These are phyloP conservation scores for Aureobasidium sp. DNA, from an alignment of 2,329 filamentous ascomycete genomes.

Conservation along the genomic window DNA sequence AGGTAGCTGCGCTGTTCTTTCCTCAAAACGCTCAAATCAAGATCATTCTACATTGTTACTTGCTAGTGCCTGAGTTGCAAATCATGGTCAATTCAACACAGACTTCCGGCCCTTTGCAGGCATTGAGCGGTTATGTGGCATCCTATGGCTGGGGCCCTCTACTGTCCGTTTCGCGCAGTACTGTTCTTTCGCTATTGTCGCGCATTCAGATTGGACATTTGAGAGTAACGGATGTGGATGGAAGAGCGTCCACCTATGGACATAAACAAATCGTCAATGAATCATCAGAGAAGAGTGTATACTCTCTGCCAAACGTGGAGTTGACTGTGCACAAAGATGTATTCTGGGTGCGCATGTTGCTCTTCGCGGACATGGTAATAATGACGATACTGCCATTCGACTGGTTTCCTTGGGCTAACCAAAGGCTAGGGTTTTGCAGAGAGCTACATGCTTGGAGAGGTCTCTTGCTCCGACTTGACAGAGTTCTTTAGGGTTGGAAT, in stretches of 20 bases:
- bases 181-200: constrained; percentile 37
- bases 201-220: constrained; percentile 40
- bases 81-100: constrained; percentile 27
- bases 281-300: constrained; percentile 28
- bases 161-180: constrained; percentile 36
- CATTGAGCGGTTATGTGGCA: constrained; percentile 34
- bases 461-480: constrained; percentile 58
- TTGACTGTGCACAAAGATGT: constrained; percentile 55
- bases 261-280: constrained; percentile 20
- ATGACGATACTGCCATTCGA: constrained; percentile 7
- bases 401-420: not conserved
- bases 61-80: constrained; percentile 3
- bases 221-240: constrained; percentile 35
- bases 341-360: constrained; percentile 60
- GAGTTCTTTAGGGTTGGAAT: constrained; percentile 49
- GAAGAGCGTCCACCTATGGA: constrained; percentile 35
- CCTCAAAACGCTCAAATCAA: not conserved
- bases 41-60: constrained; percentile 7
- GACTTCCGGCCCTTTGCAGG: constrained; percentile 29
- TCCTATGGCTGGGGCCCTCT: constrained; percentile 41
- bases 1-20: not conserved
- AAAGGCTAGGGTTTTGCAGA: constrained; percentile 51
- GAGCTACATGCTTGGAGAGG: constrained; percentile 64
- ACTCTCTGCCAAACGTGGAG: constrained; percentile 40
- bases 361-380: constrained; percentile 60